Evolutionary conservation across 2,329 filamentous ascomycete species (phyloP), one percentile per base, ranked within the genome.

Genomic region (Fusarium sp.): DNA sequence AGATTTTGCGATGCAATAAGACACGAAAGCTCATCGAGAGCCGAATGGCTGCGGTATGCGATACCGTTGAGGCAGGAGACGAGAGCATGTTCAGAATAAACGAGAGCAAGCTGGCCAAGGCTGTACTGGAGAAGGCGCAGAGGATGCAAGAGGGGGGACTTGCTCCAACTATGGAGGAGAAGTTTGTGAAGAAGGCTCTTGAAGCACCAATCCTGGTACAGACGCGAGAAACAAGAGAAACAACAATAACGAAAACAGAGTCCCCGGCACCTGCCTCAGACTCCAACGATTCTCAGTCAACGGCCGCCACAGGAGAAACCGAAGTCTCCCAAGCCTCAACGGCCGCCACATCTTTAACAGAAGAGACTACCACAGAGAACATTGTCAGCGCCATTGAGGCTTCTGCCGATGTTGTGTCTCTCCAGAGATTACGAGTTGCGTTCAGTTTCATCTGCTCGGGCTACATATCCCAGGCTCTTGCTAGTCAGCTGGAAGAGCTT

Each of bases 11-110:
- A 44, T 84, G 82, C 76, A 78, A 75, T 55, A 81, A 81, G 61
- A 82, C 83, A 74, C 84, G 83, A 64, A 78, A 70, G 4, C 80
- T 85, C 31, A 77, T 97, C 1, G 89, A 92, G 74, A 79, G 84
- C 13, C 86, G 93, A 37, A 90, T 97, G 81, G 85, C 83, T 3
- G 84, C 83, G 2, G 84, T 96, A 7, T 97, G 94, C 79, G 94
- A 98, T 74, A 91, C 86, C 0, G 91, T 97, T 13, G 91, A 96
- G 34, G 92, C 92, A 1, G 93, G 91, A 16, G 92, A 93, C 64
- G 94, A 98, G 78, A 88, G 82, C 57, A 93, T 98, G 92, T 97
- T 92, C 79, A 89, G 93, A 14, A 81, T 97, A 25, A 96, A 85
- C 72, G 86, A 92, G 74, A 81, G 84, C 14, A 97, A 94, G 76